Percentiles rank a stretch among this genome's conserved stretches.
These are phyloP conservation scores for Catharanthus roseus DNA, from an alignment of 257 asterid species.

Conservation along the genomic window DNA sequence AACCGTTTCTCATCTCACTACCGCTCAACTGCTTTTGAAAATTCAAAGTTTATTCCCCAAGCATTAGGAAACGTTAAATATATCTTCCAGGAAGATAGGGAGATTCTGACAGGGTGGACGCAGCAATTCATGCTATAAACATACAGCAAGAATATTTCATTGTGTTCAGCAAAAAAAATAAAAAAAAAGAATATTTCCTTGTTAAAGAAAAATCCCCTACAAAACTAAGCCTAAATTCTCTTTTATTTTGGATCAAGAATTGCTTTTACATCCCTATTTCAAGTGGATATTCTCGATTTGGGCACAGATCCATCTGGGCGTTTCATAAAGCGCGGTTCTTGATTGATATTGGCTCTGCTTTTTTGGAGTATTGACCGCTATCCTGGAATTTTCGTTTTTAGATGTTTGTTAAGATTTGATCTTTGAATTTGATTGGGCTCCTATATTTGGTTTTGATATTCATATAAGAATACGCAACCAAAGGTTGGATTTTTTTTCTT, in stretches of 20 bases:
- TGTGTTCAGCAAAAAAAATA: too few species aligned
- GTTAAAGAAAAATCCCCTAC: not conserved
- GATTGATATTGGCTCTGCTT: not conserved
- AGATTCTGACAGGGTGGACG: conserved; percentile 1
- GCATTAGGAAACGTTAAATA: not conserved
- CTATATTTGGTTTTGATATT: conserved; percentile 1
- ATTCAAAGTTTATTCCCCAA: conserved; percentile 2
- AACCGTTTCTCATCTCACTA: not conserved
- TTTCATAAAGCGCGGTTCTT: not conserved
- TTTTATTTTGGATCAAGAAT: conserved; percentile 4
- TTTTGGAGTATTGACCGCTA: not conserved
- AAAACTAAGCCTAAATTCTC: not conserved
- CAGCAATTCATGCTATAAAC: not conserved
- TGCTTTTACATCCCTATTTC: not conserved
- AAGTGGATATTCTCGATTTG: not conserved
- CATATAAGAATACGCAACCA: not conserved
- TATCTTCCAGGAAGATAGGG: conserved; percentile 9
- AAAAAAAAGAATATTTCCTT: conserved; percentile 6
- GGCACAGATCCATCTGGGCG: not conserved
- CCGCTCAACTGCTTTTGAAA: not conserved
- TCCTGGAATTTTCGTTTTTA: not conserved
- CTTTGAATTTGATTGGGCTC: not conserved
- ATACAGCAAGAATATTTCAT: too few species aligned
- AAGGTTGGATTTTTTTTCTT: not conserved
- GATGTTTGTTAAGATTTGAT: not conserved